Conservation (phyloP, 352 stramenopile genomes). For the Phytophthora sp. region DNA sequence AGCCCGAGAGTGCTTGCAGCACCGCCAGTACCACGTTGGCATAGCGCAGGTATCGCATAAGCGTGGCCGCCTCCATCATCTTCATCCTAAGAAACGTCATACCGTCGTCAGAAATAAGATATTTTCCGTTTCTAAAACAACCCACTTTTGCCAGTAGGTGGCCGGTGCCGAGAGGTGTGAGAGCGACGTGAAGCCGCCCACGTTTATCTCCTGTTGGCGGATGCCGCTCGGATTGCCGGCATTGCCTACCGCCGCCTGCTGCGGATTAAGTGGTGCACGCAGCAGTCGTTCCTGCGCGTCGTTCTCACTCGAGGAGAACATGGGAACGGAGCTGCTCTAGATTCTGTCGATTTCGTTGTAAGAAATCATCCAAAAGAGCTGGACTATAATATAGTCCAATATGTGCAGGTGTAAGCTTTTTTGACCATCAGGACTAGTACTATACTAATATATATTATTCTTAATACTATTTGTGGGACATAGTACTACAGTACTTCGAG, state of each 20-base stretch:
- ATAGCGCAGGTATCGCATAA: constrained; percentile 86
- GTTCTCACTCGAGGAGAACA: constrained; percentile 37
- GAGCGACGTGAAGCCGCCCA: constrained; percentile 44
- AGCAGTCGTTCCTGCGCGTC: constrained; percentile 41
- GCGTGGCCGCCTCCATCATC: constrained; percentile 65
- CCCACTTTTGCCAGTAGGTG: constrained; percentile 54
- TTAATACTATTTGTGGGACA: no score
- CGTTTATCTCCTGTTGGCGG: constrained; percentile 34
- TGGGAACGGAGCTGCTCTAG: constrained; percentile 12
- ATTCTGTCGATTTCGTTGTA: no score
- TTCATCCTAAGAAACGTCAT: constrained; percentile 51
- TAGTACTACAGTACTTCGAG: no score
- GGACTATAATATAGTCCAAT: no score
- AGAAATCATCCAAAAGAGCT: constrained; percentile 6
- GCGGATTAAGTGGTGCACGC: constrained; percentile 43
- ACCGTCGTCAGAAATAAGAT: constrained; percentile 1
- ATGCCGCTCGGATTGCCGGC: constrained; percentile 26
- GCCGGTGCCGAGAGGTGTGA: constrained; percentile 35
- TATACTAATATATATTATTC: no score
- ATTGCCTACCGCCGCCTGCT: constrained; percentile 28
- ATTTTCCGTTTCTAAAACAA: constrained; percentile 16
- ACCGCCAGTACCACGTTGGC: constrained; percentile 82
- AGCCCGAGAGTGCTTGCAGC: constrained; percentile 82
- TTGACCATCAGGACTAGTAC: no score
- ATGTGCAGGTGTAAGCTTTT: no score